These are phyloP conservation scores for Geosmithia putterillii DNA, from an alignment of 2,329 filamentous ascomycete genomes.

Conservation along the genomic window DNA sequence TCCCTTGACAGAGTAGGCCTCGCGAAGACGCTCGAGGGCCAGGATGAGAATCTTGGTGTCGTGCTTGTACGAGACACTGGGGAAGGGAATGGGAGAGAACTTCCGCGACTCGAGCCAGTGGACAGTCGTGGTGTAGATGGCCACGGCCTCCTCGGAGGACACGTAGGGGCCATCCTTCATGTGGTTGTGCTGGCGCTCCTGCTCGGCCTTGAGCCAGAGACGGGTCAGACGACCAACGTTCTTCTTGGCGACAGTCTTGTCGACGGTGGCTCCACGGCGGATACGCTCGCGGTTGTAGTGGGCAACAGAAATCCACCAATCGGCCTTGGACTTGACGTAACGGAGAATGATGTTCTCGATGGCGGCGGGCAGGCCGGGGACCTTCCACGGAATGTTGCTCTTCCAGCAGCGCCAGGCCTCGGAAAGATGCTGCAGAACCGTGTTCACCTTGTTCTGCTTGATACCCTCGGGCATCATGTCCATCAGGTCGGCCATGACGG, in stretches of 20 bases:
- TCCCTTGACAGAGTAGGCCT: conserved; percentile 96
- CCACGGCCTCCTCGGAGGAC: conserved; percentile 94
- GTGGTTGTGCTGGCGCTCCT: conserved; percentile 97
- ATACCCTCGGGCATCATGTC: conserved; percentile 99
- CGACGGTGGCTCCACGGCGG: conserved; percentile 87
- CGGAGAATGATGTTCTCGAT: conserved; percentile 98
- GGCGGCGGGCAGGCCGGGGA: conserved; percentile 86
- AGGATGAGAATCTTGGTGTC: conserved; percentile 98
- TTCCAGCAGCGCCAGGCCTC: conserved; percentile 99
- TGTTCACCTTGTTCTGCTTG: conserved; percentile 99
- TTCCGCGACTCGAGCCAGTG: conserved; percentile 98
- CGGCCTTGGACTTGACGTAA: conserved; percentile 97
- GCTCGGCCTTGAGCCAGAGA: conserved; percentile 95
- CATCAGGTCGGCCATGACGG: conserved; percentile 98
- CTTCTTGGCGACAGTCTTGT: conserved; percentile 99
- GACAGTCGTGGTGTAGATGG: conserved; percentile 96
- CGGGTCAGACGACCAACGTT: conserved; percentile 90
- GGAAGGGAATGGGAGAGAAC: conserved; percentile 97
- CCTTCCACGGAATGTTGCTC: conserved; percentile 99
- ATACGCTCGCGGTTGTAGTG: conserved; percentile 99
- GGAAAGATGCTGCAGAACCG: conserved; percentile 89
- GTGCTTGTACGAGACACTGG: conserved; percentile 97
- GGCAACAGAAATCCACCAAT: conserved; percentile 99
- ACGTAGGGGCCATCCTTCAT: conserved; percentile 99
- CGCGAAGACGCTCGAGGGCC: conserved; percentile 80